Base-by-base conservation (phyloP, 345 rosid species). In the Aquilaria yunnanensis region DNA sequence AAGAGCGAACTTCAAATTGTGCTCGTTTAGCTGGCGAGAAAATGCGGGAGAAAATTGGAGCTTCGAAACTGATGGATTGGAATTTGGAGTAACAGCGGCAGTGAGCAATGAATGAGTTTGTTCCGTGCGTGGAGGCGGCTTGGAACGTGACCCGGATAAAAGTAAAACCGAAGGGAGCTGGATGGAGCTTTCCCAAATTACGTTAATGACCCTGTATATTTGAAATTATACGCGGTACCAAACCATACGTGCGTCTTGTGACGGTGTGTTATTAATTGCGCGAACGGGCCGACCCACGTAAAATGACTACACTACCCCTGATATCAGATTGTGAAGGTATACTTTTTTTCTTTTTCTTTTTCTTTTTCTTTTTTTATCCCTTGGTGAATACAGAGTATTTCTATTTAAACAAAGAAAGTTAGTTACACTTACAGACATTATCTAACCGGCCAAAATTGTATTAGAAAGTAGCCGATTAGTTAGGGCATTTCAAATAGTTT, bases 251-350 rank as follows among this genome's bases (percentile, higher is more conserved):
- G 67, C 16, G 65, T n/a, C 60, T 32, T 14, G 70, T 23, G 67
- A 71, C 56, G 55, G 67, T 61, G 23, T 32, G 45, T 62, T 30
- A 53, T 23, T 37, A 23, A 23, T 23, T 23, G 65, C 32, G 23
- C 9, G 23, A 23, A 23, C 23, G 23, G 23, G 23, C 23, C 23
- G 23, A 23, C 23, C 0, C 23, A 23, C 23, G 23, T 46, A 10
- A 58, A 72, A 62, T 72, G 61, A 66, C 75, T 29, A 43, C 37
- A 7, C 0, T 60, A 2, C 47, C 74, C 65, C 61, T 53, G 37
- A 9, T 23, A 23, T 23, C 23, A 23, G 23, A 23, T 23, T 23
- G 23, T 23, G 23, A 23, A 23, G 23, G 1, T 23, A 23, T 23
- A 23, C 23, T 23, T 23, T 23, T 23, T 1, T 23, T 23, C 23